Conservation (phyloP, 495 filamentous ascomycete species). For the Viridothelium virens region DNA sequence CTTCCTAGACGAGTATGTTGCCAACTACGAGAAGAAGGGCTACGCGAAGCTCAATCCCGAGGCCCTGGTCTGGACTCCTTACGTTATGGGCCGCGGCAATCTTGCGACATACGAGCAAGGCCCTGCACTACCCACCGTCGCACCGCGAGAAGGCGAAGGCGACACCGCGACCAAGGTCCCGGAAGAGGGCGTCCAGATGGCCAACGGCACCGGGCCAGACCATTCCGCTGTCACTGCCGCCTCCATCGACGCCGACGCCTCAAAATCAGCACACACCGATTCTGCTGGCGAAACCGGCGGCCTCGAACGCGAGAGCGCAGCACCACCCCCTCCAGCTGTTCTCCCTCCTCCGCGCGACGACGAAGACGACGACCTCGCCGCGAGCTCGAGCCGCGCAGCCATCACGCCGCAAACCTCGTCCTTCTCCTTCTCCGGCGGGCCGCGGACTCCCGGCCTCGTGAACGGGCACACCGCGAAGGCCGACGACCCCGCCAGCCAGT, state of each 20-base stretch:
- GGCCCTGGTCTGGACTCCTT: slow-evolving; percentile 90
- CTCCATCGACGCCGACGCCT: not conserved
- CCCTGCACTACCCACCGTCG: slow-evolving; percentile 76
- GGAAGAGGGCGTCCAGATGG: slow-evolving; percentile 36
- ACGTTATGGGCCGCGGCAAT: slow-evolving; percentile 71
- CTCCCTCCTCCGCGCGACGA: too few species aligned
- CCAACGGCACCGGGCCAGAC: slow-evolving; percentile 16
- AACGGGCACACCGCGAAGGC: not conserved
- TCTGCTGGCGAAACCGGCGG: slow-evolving; percentile 14
- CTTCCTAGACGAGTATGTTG: slow-evolving; percentile 76
- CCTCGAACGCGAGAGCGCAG: not conserved
- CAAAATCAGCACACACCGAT: slow-evolving; percentile 6
- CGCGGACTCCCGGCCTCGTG: slow-evolving; percentile 6
- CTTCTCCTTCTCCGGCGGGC: not conserved
- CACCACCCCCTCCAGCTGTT: too few species aligned
- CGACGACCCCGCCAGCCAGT: not conserved
- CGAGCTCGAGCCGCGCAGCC: not conserved
- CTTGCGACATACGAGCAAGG: slow-evolving; percentile 77
- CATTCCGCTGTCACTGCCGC: not conserved
- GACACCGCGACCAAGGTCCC: slow-evolving; percentile 37
- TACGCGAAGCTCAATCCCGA: slow-evolving; percentile 78
- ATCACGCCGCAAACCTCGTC: slow-evolving; percentile 13
- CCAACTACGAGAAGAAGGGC: slow-evolving; percentile 75
- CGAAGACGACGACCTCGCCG: too few species aligned
- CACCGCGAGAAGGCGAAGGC: slow-evolving; percentile 63